phyloP scores from a whole-genome alignment of 371 early-diverging fungal genomes.

The Modicella reniformis region DNA sequence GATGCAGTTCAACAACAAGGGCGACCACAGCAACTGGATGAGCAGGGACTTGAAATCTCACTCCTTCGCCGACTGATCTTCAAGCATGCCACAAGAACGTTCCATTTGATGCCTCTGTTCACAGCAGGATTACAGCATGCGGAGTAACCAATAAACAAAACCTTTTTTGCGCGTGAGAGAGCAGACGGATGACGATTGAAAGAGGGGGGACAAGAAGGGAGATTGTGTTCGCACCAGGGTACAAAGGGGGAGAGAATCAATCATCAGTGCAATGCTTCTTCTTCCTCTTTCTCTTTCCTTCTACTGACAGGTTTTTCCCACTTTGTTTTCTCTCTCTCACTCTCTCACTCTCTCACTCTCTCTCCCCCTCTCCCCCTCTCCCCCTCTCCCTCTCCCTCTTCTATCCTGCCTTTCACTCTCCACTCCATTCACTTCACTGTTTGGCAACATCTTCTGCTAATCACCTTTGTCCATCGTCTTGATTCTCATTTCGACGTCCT shows the following conservation, averaged over 20 bases:
- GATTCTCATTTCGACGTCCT: not conserved
- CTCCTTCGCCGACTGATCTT: constrained; percentile 38
- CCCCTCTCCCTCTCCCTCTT: not conserved
- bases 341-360: not conserved
- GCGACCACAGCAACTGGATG: not conserved
- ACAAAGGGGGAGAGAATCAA: no score
- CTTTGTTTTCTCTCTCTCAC: not conserved
- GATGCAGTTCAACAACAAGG: constrained; percentile 22
- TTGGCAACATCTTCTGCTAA: not conserved
- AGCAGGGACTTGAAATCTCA: constrained; percentile 23
- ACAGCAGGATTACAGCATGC: not conserved
- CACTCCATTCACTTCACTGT: not conserved
- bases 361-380: not conserved
- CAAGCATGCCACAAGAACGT: constrained; percentile 45
- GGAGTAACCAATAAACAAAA: not conserved
- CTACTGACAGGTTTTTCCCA: not conserved
- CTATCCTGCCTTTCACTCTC: not conserved
- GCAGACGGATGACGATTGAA: not conserved
- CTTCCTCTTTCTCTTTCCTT: not conserved
- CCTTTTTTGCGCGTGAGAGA: not conserved
- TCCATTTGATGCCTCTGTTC: constrained; percentile 49
- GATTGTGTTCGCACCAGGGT: no score
- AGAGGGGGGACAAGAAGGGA: not conserved
- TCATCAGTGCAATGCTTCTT: not conserved
- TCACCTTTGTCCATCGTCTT: not conserved